Conservation (phyloP, 768 basidiomycete genomes). For the Suillus hirtellus region DNA sequence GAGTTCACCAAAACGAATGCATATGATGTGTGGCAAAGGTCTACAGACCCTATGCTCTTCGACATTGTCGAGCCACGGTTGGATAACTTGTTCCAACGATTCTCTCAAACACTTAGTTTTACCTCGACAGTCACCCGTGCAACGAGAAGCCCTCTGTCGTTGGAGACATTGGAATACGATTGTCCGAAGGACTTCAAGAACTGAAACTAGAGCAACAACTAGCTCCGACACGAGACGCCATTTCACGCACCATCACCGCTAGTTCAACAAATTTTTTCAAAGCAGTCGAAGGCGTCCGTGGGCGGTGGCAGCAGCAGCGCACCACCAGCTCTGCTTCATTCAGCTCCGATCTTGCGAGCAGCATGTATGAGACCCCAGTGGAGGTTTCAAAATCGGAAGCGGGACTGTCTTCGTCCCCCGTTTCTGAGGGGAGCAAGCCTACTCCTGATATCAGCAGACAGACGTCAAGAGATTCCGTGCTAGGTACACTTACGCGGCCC, state of each 20-base stretch:
- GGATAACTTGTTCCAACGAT: conserved; percentile 7
- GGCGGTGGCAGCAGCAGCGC: conserved; percentile 59
- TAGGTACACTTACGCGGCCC: conserved; percentile 21
- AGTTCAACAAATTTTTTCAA: conserved; percentile 85
- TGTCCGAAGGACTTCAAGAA: conserved; percentile 93
- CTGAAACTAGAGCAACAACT: conserved; percentile 90
- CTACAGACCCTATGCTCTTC: conserved; percentile 90
- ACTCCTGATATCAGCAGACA: conserved; percentile 19
- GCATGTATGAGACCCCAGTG: conserved; percentile 23
- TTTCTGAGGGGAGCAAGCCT: conserved; percentile 18
- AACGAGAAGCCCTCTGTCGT: conserved; percentile 88
- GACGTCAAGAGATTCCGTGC: conserved; percentile 29
- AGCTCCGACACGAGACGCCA: conserved; percentile 90
- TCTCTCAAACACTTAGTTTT: conserved; percentile 9
- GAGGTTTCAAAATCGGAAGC: conserved; percentile 34
- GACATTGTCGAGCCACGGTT: conserved; percentile 94
- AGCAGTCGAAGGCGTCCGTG: conserved; percentile 87
- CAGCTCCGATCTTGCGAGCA: conserved; percentile 24
- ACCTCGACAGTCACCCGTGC: conserved; percentile 77
- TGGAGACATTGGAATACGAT: conserved; percentile 86
- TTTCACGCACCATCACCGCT: conserved; percentile 69
- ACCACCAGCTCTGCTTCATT: conserved; percentile 27
- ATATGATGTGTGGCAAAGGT: conserved; percentile 85
- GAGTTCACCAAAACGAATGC: conserved; percentile 89
- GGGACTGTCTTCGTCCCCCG: conserved; percentile 15